Base-by-base conservation (phyloP, 2,329 filamentous ascomycete species). In the Penicillium corylophilum region DNA sequence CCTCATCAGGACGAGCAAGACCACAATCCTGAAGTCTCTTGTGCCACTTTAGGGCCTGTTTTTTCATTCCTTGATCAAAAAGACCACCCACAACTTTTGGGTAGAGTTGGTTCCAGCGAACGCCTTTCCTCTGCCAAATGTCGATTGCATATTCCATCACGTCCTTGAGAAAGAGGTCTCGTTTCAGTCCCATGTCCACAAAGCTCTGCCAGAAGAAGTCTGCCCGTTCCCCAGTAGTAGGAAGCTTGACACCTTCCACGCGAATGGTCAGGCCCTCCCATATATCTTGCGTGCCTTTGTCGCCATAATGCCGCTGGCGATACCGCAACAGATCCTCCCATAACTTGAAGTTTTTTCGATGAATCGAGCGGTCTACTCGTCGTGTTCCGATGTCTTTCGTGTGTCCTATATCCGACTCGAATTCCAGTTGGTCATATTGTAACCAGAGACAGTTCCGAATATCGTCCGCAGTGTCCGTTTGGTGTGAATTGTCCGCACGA, bases 241-340 rank as follows among this genome's bases (percentile, higher is more conserved):
- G 74, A 5, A 77, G 51, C 16, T 64, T 47, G 1, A 73, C 54
- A 2, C 55, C 63, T n/a, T 56, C 54, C 20, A 63, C 54, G 44
- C 73, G 66, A 23, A 53, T 49, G 22, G 64, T 67, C 31, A 77
- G 46, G 16, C 69, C 72, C 42, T 69, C 62, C 69, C 71, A 78
- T 29, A 78, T 74, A 38, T 68, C 64, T 28, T 71, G 54, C 15
- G 71, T 72, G 5, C 76, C 76, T 42, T 69, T 56, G 23, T 72
- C 65, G 10, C 75, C 76, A 57, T 76, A 70, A 48, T 71, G 69
- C 2, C 74, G 72, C 53, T 73, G 72, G 23, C 73, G 70, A 54
- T 74, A 74, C 10, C 67, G 62, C n/a, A 78, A 63, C 23, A 78
- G 57, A 39, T 77, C 69, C 36, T 71, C 69, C 76, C 76, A 78